phyloP scores from a whole-genome alignment of 1,139 yeast genomes.

The Pichia sp. region DNA sequence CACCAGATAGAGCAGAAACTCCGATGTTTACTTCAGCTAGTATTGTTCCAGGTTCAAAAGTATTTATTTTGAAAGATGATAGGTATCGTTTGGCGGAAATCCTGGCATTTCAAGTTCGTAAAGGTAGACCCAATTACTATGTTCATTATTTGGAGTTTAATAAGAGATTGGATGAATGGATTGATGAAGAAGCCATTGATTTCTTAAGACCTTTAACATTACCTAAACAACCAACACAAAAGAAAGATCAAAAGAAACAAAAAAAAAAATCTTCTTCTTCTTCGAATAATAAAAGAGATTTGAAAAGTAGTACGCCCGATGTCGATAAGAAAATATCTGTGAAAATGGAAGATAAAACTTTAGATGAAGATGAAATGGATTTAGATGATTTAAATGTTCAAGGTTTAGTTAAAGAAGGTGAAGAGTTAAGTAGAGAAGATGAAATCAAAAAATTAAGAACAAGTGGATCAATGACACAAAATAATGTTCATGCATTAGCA shows the following conservation, averaged over 20 bases:
- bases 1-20: slow-evolving; percentile 26
- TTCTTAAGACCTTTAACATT: slow-evolving; percentile 58
- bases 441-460: slow-evolving; percentile 90
- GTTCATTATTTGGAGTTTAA: slow-evolving; percentile 94
- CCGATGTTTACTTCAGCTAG: slow-evolving; percentile 38
- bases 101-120: slow-evolving; percentile 66
- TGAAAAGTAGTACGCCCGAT: slow-evolving; percentile 11
- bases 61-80: slow-evolving; percentile 74
- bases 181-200: slow-evolving; percentile 64
- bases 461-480: slow-evolving; percentile 94
- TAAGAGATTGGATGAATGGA: slow-evolving; percentile 95
- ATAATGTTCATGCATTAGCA: slow-evolving; percentile 69
- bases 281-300: slow-evolving; percentile 4
- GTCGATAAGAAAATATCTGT: slow-evolving; percentile 9
- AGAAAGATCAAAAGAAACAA: slow-evolving; percentile 43
- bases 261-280: slow-evolving; percentile 33
- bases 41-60: slow-evolving; percentile 67
- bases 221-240: slow-evolving; percentile 50
- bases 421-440: slow-evolving; percentile 76
- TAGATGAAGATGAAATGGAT: slow-evolving; percentile 68
- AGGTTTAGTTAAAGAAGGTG: slow-evolving; percentile 61
- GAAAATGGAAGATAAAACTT: slow-evolving; percentile 9
- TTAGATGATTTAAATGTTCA: slow-evolving; percentile 81
- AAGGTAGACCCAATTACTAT: slow-evolving; percentile 75
- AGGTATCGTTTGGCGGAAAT: slow-evolving; percentile 80